A percentile compares a stretch with the other conserved stretches of the same genome.
Conservation (phyloP, 768 basidiomycete genomes). For the Termitomyces sp. region DNA sequence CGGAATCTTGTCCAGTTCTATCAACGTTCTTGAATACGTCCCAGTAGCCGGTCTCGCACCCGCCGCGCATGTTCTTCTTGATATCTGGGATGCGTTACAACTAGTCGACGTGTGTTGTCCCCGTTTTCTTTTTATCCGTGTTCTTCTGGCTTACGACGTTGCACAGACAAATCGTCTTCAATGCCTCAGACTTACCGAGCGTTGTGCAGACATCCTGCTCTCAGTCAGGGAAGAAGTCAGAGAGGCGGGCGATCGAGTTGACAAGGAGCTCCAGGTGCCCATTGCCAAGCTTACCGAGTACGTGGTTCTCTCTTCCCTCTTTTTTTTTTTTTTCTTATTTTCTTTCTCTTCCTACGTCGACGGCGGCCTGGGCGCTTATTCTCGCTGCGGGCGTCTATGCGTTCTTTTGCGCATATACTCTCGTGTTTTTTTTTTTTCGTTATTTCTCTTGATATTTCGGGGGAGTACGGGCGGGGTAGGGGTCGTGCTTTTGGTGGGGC, state of each 20-base stretch:
- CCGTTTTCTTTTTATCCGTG: conserved; percentile 22
- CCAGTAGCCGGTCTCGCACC: conserved; percentile 56
- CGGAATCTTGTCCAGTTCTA: conserved; percentile 41
- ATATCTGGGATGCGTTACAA: conserved; percentile 63
- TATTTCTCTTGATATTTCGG: too few species aligned
- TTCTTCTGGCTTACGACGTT: background rate
- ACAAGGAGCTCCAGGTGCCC: conserved; percentile 48
- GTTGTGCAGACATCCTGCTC: conserved; percentile 68
- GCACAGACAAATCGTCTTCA: conserved; percentile 63
- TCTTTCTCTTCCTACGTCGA: too few species aligned
- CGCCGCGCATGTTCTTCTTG: conserved; percentile 50
- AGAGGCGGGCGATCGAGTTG: conserved; percentile 53
- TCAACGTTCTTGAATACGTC: conserved; percentile 44
- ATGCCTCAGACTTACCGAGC: conserved; percentile 69
- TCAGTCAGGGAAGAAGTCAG: conserved; percentile 60
- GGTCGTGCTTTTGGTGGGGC: too few species aligned
- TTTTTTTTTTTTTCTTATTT: too few species aligned
- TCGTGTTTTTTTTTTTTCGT: too few species aligned
- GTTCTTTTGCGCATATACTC: too few species aligned
- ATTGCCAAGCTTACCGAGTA: conserved; percentile 51
- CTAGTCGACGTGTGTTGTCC: conserved; percentile 64
- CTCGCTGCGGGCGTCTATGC: too few species aligned
- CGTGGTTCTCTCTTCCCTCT: conserved; percentile 13
- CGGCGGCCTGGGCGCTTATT: too few species aligned
- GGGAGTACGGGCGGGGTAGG: too few species aligned